A percentile compares a stretch with the other conserved stretches of the same genome.
Conservation (phyloP, 345 rosid species). For the Salix caprea region DNA sequence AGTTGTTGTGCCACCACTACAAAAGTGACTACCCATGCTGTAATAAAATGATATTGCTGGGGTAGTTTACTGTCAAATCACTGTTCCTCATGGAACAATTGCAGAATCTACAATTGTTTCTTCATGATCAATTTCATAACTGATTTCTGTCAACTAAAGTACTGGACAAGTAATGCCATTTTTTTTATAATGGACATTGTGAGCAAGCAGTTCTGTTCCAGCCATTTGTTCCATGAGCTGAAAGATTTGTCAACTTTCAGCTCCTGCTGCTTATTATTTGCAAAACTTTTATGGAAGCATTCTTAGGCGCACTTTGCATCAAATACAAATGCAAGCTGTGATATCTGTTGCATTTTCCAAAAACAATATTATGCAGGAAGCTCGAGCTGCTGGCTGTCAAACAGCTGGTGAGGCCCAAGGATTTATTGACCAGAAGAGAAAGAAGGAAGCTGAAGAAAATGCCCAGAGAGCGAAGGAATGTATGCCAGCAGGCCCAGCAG, state of each 20-base stretch:
- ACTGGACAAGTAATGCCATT: background rate
- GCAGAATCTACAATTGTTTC: background rate
- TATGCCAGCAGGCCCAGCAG: constrained; percentile 51
- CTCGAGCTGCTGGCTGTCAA: constrained; percentile 71
- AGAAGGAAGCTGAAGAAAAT: constrained; percentile 64
- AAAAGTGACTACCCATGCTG: background rate
- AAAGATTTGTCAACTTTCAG: background rate
- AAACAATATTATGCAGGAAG: constrained; percentile 51
- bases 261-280: background rate
- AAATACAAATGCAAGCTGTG: background rate
- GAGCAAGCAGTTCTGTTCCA: background rate
- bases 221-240: background rate
- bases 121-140: background rate
- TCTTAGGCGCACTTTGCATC: background rate
- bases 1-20: background rate
- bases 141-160: background rate
- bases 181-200: background rate
- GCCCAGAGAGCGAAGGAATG: constrained; percentile 45
- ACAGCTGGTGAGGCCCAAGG: constrained; percentile 57
- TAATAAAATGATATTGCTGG: background rate
- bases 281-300: background rate
- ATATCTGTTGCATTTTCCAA: background rate
- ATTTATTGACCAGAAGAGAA: constrained; percentile 62
- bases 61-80: background rate
- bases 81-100: background rate